These are phyloP conservation scores for Penicillium odoratum DNA, from an alignment of 495 filamentous ascomycete species.

Conservation along the genomic window DNA sequence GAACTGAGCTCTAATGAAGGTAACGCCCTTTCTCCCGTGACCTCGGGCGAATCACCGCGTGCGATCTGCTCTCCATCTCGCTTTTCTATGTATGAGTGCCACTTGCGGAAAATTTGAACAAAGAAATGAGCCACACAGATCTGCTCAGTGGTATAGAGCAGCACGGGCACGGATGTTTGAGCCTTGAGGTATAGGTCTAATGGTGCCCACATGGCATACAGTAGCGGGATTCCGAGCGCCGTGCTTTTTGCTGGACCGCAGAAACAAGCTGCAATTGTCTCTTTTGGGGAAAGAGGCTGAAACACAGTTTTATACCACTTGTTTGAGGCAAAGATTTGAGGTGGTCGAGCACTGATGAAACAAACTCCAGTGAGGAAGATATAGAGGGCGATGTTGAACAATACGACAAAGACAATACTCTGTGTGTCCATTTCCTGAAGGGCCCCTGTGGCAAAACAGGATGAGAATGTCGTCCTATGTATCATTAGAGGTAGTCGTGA, in stretches of 20 bases:
- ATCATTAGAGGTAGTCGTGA: background rate
- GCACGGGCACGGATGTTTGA: constrained; percentile 53
- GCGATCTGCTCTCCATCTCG: constrained; percentile 16
- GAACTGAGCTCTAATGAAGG: background rate
- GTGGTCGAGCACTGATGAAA: constrained; percentile 48
- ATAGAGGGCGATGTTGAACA: constrained; percentile 56
- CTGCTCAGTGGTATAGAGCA: constrained; percentile 58
- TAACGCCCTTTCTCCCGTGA: constrained; percentile 5
- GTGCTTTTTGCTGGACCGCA: constrained; percentile 60
- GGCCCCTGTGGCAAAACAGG: constrained; percentile 53
- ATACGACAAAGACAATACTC: constrained; percentile 50
- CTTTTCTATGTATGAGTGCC: constrained; percentile 40
- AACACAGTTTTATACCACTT: constrained; percentile 31
- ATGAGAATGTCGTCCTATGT: constrained; percentile 53
- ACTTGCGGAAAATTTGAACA: constrained; percentile 52
- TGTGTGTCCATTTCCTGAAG: constrained; percentile 46
- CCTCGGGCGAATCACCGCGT: constrained; percentile 3
- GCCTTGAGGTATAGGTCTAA: constrained; percentile 50
- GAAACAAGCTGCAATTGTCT: constrained; percentile 56
- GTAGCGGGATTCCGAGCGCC: constrained; percentile 51
- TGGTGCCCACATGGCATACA: constrained; percentile 55
- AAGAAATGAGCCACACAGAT: constrained; percentile 56
- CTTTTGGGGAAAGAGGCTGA: constrained; percentile 42
- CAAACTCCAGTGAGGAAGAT: constrained; percentile 50
- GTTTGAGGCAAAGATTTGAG: constrained; percentile 22